Evolutionary conservation across 2,329 filamentous ascomycete genomes (phyloP), one percentile per base, ranked within the genome.

Genomic region (Exophiala viscosa): DNA sequence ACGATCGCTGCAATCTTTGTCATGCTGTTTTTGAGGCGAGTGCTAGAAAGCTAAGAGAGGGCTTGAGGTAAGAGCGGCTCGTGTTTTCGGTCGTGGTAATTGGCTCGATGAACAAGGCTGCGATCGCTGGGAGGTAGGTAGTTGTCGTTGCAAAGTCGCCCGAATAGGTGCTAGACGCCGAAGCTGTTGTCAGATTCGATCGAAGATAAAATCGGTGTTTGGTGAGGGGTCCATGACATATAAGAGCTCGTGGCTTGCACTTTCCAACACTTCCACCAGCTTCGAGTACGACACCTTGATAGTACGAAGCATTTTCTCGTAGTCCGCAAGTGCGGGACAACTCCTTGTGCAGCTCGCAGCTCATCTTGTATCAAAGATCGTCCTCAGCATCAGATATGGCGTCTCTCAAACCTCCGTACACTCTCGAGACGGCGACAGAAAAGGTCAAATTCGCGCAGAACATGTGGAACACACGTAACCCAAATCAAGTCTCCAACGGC

Each of bases 361-460:
- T n/a, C n/a, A n/a, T n/a, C n/a, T n/a, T n/a, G n/a, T n/a, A n/a
- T 28, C 8, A 4, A 28, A 28, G 34, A 36, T 5, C 5, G 34
- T 36, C 13, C 2, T 1, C 39, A 28, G 2, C 14, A 1, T 32
- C 36, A 44, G 5, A 46, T 7, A 74, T 74, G 71, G 70, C 71
- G 2, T 64, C 68, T 46, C 58, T 72, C 32, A 70, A 67, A 44
- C 89, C 90, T 3, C 89, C 89, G 0, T 95, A 90, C 67, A 92
- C 83, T 3, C 74, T 80, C 18, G 85, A 88, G 65, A 85, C 83
- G 1, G 90, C 90, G 2, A 73, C 73, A 13, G 74, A 77, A 53
- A 95, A 95, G 68, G 89, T 95, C 58, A 95, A 95, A 71, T 85
- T 84, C 14, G 89, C 88, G 0, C 90, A 95, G 66, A 81, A 89